phyloP scores from a whole-genome alignment of 176 grass and related monocot species.

The Ananas comosus region DNA sequence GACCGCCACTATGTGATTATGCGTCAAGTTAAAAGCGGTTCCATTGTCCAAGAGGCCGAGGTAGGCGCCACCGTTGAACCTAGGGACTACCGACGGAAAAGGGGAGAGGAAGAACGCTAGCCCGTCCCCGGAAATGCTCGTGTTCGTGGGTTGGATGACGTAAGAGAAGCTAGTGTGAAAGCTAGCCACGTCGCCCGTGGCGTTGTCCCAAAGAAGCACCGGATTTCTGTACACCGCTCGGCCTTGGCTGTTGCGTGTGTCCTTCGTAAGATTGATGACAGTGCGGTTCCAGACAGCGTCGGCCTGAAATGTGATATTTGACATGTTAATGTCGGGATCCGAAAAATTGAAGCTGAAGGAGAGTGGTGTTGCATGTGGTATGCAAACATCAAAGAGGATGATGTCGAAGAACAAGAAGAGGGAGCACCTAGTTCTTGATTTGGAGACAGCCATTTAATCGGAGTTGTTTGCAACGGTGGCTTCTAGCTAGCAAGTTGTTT shows the following conservation, averaged over 20 bases:
- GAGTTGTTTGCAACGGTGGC: too few relatives aligned
- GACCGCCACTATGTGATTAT: too few relatives aligned
- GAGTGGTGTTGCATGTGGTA: constrained; percentile 2
- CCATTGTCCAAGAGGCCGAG: constrained; percentile 22
- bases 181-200: constrained; percentile 27
- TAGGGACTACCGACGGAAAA: constrained; percentile 17
- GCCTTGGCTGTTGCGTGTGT: background rate
- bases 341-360: constrained; percentile 16
- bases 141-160: background rate
- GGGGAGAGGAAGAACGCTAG: constrained; percentile 49
- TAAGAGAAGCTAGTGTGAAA: constrained; percentile 33
- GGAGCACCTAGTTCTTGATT: too few relatives aligned
- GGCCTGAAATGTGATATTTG: background rate
- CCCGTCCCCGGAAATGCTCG: constrained; percentile 10
- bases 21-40: too few relatives aligned
- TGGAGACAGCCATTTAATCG: too few relatives aligned
- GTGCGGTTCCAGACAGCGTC: background rate
- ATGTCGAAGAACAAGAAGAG: too few relatives aligned
- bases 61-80: constrained; percentile 24
- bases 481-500: too few relatives aligned
- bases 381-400: background rate
- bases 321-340: background rate
- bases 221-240: constrained; percentile 18
- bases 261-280: constrained; percentile 7
- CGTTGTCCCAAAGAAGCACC: constrained; percentile 25